These are phyloP conservation scores for Bathelium albidoporum DNA, from an alignment of 495 filamentous ascomycete species.

Conservation along the genomic window DNA sequence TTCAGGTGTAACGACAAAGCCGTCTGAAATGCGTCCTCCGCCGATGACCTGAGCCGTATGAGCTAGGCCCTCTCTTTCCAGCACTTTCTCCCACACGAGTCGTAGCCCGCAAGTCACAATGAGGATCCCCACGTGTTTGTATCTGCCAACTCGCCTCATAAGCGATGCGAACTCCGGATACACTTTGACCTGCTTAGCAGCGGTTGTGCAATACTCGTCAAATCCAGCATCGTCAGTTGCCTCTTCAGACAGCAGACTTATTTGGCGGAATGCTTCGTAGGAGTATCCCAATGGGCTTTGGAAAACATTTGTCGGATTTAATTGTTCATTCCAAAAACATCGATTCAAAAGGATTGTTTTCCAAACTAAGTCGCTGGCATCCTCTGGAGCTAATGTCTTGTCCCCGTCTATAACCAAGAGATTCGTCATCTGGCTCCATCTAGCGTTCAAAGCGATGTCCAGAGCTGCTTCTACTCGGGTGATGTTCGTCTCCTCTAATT, in stretches of 20 bases:
- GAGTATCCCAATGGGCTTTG: slow-evolving; percentile 41
- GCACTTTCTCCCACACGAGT: slow-evolving; percentile 47
- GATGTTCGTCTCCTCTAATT: slow-evolving; percentile 37
- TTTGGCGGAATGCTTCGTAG: slow-evolving; percentile 48
- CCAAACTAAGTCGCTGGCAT: slow-evolving; percentile 50
- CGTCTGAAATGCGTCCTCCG: slow-evolving; percentile 42
- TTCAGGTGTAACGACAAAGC: slow-evolving; percentile 41
- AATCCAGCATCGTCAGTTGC: slow-evolving; percentile 33
- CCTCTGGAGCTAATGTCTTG: slow-evolving; percentile 43
- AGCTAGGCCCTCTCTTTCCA: slow-evolving; percentile 38
- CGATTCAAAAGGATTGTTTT: slow-evolving; percentile 18
- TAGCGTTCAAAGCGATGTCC: slow-evolving; percentile 29
- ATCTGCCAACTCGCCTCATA: slow-evolving; percentile 28
- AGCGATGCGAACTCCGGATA: slow-evolving; percentile 42
- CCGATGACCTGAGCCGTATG: slow-evolving; percentile 44
- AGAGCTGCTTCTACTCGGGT: slow-evolving; percentile 28
- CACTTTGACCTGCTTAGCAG: slow-evolving; percentile 38
- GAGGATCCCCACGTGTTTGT: slow-evolving; percentile 40
- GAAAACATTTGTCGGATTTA: slow-evolving; percentile 42
- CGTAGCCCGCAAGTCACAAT: slow-evolving; percentile 50
- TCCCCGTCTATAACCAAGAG: slow-evolving; percentile 51
- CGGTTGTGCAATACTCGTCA: slow-evolving; percentile 37
- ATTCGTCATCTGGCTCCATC: slow-evolving; percentile 27
- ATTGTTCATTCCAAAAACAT: slow-evolving; percentile 3
- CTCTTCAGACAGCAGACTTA: slow-evolving; percentile 47